Evolutionary conservation across 768 basidiomycete genomes (phyloP), one percentile per base, ranked within the genome.

Genomic region (Leccinum longicurvipes): DNA sequence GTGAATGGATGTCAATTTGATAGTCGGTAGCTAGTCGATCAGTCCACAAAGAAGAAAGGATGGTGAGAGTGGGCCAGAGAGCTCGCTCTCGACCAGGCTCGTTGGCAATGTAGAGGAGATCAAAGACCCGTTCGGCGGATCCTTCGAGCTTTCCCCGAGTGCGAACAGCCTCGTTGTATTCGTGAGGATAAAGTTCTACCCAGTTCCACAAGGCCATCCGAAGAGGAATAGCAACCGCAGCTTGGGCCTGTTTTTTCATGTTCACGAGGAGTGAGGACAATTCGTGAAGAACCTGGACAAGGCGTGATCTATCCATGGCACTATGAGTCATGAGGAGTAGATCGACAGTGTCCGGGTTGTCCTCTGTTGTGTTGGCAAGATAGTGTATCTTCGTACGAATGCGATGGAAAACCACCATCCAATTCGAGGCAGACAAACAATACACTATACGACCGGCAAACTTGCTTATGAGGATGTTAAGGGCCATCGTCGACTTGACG

Each of bases 141-240:
- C 89, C 91, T 56, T 96, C 94, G 12, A 90, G 75, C 34, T 75
- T 79, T 27, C 85, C 82, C 45, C 85, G 78, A 3, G 77, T 75
- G 10, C 80, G 76, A 34, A 93, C 78, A 5, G 83, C 78, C 7
- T 91, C 85, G 51, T 86, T 86, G 68, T 85, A 96, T 66, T 97
- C 91, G 6, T 76, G 73, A 0, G 91, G 87, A 64, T 86, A 89
- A 23, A 82, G 75, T 28, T 88, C 85, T 29, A 95, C 85, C 92
- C 92, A 96, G 59, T 88, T 92, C 93, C 93, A 95, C 25, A 96
- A 76, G 1, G 90, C 91, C 27, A 81, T 77, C 21, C 91, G 83
- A 32, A 96, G 77, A 25, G 87, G 82, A 25, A 81, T 75, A 0
- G 91, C 84, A 47, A 94, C 79, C 1, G 87, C 85, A 14, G 80